Conservation (phyloP, 805 yeast species). For the Saccharomyces mikatae region DNA sequence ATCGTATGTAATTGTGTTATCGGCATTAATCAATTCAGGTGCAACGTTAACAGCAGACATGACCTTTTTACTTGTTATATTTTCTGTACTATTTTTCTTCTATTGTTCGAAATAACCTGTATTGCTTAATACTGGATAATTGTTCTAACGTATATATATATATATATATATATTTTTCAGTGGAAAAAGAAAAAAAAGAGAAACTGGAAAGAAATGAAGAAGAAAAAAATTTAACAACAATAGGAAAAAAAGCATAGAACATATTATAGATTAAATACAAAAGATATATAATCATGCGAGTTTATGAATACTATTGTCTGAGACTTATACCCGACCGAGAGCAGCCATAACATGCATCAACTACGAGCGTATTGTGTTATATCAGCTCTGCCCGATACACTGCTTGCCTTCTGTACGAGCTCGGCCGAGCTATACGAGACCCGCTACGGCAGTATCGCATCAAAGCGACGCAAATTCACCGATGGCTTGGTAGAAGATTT, state of each 20-base stretch:
- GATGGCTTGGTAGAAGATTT: slow-evolving; percentile 4
- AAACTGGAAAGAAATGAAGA: not conserved
- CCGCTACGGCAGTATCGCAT: not conserved
- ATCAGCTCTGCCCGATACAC: not conserved
- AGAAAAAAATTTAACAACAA: not conserved
- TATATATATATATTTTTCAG: not conserved
- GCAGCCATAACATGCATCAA: not conserved
- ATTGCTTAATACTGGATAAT: not conserved
- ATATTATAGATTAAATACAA: not conserved
- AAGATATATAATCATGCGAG: not conserved
- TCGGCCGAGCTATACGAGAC: not conserved
- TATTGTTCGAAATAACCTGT: not conserved
- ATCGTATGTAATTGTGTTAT: slow-evolving; percentile 44
- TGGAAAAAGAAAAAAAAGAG: not conserved
- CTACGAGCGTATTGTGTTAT: not conserved
- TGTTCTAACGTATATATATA: not conserved
- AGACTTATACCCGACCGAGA: not conserved
- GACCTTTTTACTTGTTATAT: not conserved
- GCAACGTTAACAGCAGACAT: not conserved
- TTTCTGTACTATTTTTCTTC: not conserved
- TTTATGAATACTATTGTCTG: not conserved
- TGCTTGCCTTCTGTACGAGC: not conserved
- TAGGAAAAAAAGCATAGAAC: not conserved
- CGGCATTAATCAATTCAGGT: slow-evolving; percentile 23
- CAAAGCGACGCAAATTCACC: not conserved